Evolutionary conservation across 2,329 filamentous ascomycete species (phyloP), one percentile per base, ranked within the genome.

Genomic region (Thielaviopsis cerberus): DNA sequence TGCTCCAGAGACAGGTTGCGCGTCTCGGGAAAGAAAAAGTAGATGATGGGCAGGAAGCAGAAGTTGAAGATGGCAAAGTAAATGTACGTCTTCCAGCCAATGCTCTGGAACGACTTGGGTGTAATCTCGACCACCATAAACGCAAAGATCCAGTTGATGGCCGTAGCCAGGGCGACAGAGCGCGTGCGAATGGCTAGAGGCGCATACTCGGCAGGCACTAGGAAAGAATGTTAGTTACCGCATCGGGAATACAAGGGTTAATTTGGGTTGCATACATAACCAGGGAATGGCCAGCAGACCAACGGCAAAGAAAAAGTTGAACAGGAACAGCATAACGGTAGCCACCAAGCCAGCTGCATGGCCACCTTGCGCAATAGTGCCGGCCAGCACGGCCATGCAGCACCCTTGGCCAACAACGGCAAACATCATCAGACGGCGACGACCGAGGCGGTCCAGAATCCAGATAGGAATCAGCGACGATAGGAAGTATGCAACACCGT

Each of bases 381-480:
- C 72, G 1, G 73, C 72, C 10, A 76, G 66, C 1, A 75, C 65
- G 11, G 70, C 70, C 73, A 77, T 76, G 60, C 73, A 76, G 2
- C 60, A 63, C 58, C 67, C 65, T 50, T 71, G 69, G 1, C 69
- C 69, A 1, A 61, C 64, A 13, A 65, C 67, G 1, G 68, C 67
- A 23, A 71, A 80, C 65, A 82, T 73, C 73, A 82, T 78, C 66
- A 82, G 70, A 64, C 79, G 80, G 8, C 79, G 70, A 4, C 79
- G 73, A 20, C 79, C 79, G 62, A 75, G 74, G 1, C 66, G 65
- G 37, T 70, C 68, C 26, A 70, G 68, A 24, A 68, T 58, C 66
- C 67, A 70, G 34, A 69, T 68, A 0, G 67, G 66, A 1, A 69
- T 64, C 3, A 64, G 51, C n/a, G 64, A 65, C 0, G 64, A 65